phyloP scores from a whole-genome alignment of 75 land plant species.

The Adiantum capillusveneris region DNA sequence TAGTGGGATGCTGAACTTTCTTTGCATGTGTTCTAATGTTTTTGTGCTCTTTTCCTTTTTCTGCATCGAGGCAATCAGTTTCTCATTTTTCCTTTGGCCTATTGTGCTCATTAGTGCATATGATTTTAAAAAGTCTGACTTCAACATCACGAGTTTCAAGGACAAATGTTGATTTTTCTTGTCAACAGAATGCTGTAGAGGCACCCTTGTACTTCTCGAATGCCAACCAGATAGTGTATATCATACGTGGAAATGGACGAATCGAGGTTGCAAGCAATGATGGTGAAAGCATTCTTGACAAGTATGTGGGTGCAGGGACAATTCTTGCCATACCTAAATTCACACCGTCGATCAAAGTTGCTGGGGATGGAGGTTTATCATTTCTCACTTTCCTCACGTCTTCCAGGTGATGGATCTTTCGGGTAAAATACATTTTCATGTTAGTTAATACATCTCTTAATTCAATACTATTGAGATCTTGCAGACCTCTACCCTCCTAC shows the following conservation, averaged over 20 bases:
- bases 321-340: slow-evolving; percentile 2
- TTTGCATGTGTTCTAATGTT: no score
- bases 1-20: no score
- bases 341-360: not conserved
- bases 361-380: not conserved
- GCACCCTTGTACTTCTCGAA: not conserved
- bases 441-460: not conserved
- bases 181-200: not conserved
- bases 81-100: no score
- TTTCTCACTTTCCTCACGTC: not conserved
- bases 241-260: not conserved
- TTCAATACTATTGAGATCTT: not conserved
- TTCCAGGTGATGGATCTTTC: not conserved
- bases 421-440: no score
- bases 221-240: slow-evolving; percentile 1
- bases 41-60: no score
- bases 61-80: no score
- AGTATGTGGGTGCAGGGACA: not conserved
- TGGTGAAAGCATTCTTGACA: not conserved
- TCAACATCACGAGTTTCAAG: no score
- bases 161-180: no score
- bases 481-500: not conserved
- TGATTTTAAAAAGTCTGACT: no score
- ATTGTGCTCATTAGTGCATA: no score
- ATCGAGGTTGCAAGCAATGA: not conserved